Conservation (phyloP, 1,139 yeast genomes). For the Debaryomyces subglobosus region DNA sequence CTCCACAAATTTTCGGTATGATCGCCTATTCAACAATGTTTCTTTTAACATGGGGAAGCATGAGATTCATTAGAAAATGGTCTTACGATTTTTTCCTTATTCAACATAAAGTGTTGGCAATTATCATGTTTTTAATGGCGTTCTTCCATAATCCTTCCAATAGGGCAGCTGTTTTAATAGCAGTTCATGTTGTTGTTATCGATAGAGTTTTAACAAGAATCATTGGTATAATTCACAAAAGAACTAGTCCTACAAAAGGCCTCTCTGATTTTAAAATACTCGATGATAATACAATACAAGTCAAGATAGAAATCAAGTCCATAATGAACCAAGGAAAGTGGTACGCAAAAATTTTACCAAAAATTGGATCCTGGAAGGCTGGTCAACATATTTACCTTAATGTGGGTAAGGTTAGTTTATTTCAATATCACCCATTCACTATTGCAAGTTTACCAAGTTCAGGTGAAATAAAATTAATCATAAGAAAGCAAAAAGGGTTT, state of each 20-base stretch:
- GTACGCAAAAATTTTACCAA: conserved; percentile 38
- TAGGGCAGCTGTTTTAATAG: conserved; percentile 39
- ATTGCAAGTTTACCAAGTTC: conserved; percentile 41
- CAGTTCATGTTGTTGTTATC: conserved; percentile 49
- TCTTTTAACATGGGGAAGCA: conserved; percentile 39
- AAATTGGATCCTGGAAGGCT: conserved; percentile 47
- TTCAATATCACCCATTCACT: conserved; percentile 54
- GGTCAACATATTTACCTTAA: conserved; percentile 51
- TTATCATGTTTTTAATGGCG: conserved; percentile 47
- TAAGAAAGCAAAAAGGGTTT: conserved; percentile 47
- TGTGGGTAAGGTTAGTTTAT: conserved; percentile 37
- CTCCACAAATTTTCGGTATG: conserved; percentile 55
- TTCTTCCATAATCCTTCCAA: conserved; percentile 45
- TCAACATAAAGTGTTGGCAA: conserved; percentile 46
- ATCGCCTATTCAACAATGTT: conserved; percentile 45
- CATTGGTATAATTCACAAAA: conserved; percentile 33
- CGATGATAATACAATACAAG: conserved; percentile 46
- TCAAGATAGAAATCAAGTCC: conserved; percentile 36
- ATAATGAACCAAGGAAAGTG: conserved; percentile 24
- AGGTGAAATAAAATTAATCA: conserved; percentile 42
- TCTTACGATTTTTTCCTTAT: conserved; percentile 50
- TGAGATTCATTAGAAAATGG: conserved; percentile 39
- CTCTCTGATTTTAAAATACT: conserved; percentile 41
- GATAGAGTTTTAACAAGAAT: conserved; percentile 43
- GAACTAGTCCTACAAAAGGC: conserved; percentile 44